Base-by-base conservation (phyloP, 2,329 filamentous ascomycete species). In the Capronia americana region DNA sequence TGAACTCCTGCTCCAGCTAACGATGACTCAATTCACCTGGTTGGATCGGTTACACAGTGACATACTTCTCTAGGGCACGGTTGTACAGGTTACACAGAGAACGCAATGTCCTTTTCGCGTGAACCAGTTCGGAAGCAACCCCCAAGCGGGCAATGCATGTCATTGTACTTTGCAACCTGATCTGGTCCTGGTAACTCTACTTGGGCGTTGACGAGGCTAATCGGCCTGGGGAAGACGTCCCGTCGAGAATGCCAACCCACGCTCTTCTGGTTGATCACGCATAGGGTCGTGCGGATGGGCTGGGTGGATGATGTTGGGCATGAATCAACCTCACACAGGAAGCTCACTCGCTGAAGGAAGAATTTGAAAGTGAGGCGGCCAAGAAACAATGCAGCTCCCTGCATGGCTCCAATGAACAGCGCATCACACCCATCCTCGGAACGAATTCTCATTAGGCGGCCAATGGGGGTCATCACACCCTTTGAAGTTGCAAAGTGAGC, bases 291-390 rank as follows among this genome's bases (percentile, higher is more conserved):
- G 38, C 17, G 44, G 28, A 32, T 28, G 41, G n/a, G n/a, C n/a
- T n/a, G n/a, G n/a, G n/a, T 23, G 44, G 28, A 32, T 28, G 41
- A 26, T 41, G 63, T 68, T 64, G 66, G 66, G 66, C 66, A 68
- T 23, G 34, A 65, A 68, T 56, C 51, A 14, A 30, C 12, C 46
- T 61, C 53, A 62, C 54, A 64, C 57, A 46, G 62, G 11, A 53
- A 10, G 14, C 46, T 61, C n/a, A 61, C 58, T 61, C 48, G 58
- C 30, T 24, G 23, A 41, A 23, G 8, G 20, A 30, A 24, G 24
- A 14, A 23, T 44, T 26, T 28, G 24, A 68, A 68, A 68, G 66
- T 68, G 66, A 68, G 66, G 66, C 66, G 60, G 41, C 66, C 66
- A 66, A 41, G 30, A 57, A 60, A 28, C 32, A 44, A 1, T 30